Evolutionary conservation across 306 rosid genomes (phyloP).

Genomic region (Fragaria nilgerrensis): DNA sequence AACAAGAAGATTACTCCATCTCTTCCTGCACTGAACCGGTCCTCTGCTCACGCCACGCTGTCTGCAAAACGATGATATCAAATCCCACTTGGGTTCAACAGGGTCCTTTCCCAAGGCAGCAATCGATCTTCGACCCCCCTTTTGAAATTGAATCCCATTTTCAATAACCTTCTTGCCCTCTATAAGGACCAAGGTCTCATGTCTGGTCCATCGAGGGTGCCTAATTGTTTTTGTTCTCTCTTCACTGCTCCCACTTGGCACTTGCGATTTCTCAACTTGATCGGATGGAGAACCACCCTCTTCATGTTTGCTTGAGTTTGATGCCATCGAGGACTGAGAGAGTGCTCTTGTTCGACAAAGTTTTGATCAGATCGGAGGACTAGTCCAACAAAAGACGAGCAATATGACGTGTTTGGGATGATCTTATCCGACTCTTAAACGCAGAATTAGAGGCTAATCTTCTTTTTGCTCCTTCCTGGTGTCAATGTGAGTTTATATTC

Average conservation of each 20-base stretch:
- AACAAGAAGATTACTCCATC: conserved; percentile 23
- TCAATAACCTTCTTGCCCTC: conserved; percentile 12
- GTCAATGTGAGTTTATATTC: not conserved
- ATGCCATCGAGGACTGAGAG: conserved; percentile 7
- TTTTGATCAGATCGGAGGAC: not conserved
- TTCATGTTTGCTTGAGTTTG: not conserved
- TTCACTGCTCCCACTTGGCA: not conserved
- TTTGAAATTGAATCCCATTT: conserved; percentile 1
- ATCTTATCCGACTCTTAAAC: not conserved
- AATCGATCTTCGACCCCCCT: not conserved
- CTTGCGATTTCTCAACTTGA: not conserved
- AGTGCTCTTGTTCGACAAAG: conserved; percentile 1
- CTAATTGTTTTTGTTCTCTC: not conserved
- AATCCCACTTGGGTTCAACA: conserved; percentile 21
- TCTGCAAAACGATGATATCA: conserved; percentile 12
- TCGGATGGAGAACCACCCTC: not conserved
- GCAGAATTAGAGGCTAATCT: conserved; percentile 4
- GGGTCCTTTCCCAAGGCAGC: not conserved
- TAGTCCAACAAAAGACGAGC: not conserved
- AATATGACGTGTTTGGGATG: not conserved
- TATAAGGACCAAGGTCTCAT: conserved; percentile 13
- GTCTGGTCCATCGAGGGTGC: conserved; percentile 15
- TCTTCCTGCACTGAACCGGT: conserved; percentile 14
- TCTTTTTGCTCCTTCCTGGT: not conserved
- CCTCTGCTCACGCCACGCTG: conserved; percentile 1